Percentiles rank a stretch among this genome's conserved stretches.
phyloP scores from a whole-genome alignment of 768 basidiomycete genomes.

The Phylloporus sp. region DNA sequence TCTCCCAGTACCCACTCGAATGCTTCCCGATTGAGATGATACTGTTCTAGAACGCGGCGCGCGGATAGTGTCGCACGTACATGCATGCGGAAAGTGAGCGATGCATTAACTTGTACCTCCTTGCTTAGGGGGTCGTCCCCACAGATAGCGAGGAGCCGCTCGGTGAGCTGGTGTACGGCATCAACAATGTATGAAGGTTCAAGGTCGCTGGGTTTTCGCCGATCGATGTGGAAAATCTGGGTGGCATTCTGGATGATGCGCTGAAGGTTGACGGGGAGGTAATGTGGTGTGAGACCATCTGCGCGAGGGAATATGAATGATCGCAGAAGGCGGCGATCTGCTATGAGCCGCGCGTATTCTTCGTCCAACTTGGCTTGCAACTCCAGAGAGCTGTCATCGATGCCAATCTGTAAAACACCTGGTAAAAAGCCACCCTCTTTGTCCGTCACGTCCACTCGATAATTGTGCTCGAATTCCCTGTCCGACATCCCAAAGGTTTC shows the following conservation, averaged over 20 bases:
- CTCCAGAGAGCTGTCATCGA: constrained; percentile 80
- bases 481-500: constrained; percentile 84
- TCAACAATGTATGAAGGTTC: constrained; percentile 85
- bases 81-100: constrained; percentile 90
- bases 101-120: constrained; percentile 85
- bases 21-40: constrained; percentile 86
- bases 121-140: constrained; percentile 72
- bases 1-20: constrained; percentile 98
- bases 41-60: constrained; percentile 82
- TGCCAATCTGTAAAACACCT: constrained; percentile 79
- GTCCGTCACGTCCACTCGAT: constrained; percentile 93
- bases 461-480: constrained; percentile 83
- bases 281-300: constrained; percentile 69
- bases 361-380: constrained; percentile 84
- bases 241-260: constrained; percentile 94
- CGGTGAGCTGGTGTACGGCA: constrained; percentile 66
- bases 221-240: constrained; percentile 97
- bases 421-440: constrained; percentile 73
- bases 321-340: constrained; percentile 80
- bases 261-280: constrained; percentile 91
- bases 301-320: constrained; percentile 77
- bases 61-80: constrained; percentile 85
- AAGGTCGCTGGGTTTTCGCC: constrained; percentile 89
- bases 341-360: constrained; percentile 58
- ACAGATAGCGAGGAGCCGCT: constrained; percentile 81